Conservation (phyloP, 78 protist species). For the Dictyostelium capitatum region DNA sequence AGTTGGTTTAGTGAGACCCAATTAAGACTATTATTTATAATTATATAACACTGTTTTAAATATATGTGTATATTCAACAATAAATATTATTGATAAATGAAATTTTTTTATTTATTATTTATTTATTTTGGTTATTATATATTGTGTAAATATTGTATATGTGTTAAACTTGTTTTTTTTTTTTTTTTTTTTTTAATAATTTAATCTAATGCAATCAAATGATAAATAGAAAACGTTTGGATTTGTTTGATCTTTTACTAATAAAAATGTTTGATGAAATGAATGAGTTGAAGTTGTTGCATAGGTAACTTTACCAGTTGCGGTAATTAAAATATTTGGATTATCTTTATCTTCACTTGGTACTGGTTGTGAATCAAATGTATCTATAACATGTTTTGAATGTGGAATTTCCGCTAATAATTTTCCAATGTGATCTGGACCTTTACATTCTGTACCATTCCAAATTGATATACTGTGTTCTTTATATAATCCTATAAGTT, state of each 20-base stretch:
- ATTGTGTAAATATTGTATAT: no score
- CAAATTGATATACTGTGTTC: conserved; percentile 47
- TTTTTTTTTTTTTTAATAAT: conserved; percentile 1
- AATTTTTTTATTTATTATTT: background rate
- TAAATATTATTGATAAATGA: no score
- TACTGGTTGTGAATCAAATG: conserved; percentile 49
- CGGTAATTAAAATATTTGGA: conserved; percentile 50
- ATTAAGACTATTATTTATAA: no score
- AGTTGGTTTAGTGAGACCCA: no score
- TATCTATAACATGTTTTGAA: conserved; percentile 37
- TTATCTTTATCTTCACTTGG: conserved; percentile 30
- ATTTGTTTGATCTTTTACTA: conserved; percentile 49
- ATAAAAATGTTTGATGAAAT: conserved; percentile 64
- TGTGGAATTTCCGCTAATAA: conserved; percentile 34
- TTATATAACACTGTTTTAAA: no score
- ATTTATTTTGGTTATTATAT: background rate
- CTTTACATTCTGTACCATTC: conserved; percentile 80
- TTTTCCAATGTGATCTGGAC: conserved; percentile 20
- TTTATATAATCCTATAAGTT: conserved; percentile 43
- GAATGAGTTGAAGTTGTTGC: conserved; percentile 2
- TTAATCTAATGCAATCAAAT: conserved; percentile 63
- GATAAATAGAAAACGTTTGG: conserved; percentile 22
- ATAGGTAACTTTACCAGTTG: conserved; percentile 29
- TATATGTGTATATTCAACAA: no score
- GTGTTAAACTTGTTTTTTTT: background rate